Conservation (phyloP, 352 stramenopile species). For the Phytophthora pini region DNA sequence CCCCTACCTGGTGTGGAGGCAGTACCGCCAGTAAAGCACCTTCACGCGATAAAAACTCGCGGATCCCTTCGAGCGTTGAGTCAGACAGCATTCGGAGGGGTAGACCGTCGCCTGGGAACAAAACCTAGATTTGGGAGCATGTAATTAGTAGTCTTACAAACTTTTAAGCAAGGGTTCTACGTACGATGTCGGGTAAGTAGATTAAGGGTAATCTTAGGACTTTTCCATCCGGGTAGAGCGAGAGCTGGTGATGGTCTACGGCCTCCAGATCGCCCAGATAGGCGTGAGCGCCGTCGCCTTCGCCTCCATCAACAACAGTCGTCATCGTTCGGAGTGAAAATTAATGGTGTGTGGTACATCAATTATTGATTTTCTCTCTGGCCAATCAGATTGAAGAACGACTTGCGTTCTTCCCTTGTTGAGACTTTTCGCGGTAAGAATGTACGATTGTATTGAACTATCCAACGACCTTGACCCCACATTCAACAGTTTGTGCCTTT, state of each 20-base stretch:
- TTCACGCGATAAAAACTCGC: conserved; percentile 50
- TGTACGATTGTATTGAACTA: not conserved
- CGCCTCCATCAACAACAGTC: not conserved
- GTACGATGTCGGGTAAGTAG: conserved; percentile 78
- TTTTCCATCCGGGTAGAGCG: conserved; percentile 54
- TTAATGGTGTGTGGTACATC: conserved; percentile 1
- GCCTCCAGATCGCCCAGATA: conserved; percentile 79
- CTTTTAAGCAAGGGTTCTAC: conserved; percentile 2
- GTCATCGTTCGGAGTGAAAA: conserved; percentile 12
- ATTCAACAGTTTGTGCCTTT: not conserved
- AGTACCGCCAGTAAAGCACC: conserved; percentile 67
- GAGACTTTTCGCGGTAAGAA: not conserved
- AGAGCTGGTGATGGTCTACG: conserved; percentile 55
- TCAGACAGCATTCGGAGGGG: conserved; percentile 79
- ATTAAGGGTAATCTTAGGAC: conserved; percentile 73
- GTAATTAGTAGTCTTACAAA: not conserved
- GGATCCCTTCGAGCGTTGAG: conserved; percentile 54
- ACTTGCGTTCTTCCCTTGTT: not conserved
- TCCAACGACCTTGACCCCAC: not conserved
- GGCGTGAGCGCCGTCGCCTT: conserved; percentile 42
- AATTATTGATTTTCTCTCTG: not conserved
- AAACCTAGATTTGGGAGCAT: conserved; percentile 46
- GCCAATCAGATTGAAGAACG: not conserved
- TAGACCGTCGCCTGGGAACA: conserved; percentile 84
- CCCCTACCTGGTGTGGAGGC: conserved; percentile 56